These are phyloP conservation scores for Boechera stricta DNA, from an alignment of 345 rosid genomes.

Conservation along the genomic window DNA sequence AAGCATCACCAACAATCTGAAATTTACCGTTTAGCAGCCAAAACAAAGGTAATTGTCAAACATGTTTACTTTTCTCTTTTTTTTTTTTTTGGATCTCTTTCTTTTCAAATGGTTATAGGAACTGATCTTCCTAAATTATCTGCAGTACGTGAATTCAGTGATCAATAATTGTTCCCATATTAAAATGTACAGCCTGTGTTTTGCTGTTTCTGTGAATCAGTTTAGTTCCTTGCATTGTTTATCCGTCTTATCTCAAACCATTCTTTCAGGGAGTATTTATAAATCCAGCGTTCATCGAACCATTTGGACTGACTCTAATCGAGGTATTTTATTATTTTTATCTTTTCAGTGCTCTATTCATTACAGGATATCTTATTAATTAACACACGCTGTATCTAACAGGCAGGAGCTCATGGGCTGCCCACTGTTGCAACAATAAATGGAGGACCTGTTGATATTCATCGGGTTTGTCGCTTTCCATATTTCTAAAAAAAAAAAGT, in stretches of 20 bases:
- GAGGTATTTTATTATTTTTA: constrained; percentile 59
- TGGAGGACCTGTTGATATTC: constrained; percentile 94
- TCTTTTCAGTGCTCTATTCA: constrained; percentile 9
- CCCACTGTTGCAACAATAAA: constrained; percentile 87
- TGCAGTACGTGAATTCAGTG: neutral
- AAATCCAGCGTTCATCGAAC: constrained; percentile 92
- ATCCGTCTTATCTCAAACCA: constrained; percentile 7
- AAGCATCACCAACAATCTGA: constrained; percentile 83
- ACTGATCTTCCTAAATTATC: neutral
- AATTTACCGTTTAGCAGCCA: constrained; percentile 78
- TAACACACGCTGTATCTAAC: constrained; percentile 31
- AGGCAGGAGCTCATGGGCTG: constrained; percentile 92
- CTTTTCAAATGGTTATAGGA: neutral
- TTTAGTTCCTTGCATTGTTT: constrained; percentile 8
- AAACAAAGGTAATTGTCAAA: constrained; percentile 60
- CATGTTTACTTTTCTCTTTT: neutral
- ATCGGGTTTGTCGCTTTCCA: constrained; percentile 50
- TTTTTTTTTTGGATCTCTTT: neutral
- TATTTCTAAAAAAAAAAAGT: neutral
- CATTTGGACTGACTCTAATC: constrained; percentile 86
- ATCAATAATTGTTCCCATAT: neutral
- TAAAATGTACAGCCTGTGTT: neutral
- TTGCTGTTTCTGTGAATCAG: neutral
- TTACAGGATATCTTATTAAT: neutral
- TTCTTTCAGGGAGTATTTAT: constrained; percentile 82